These are phyloP conservation scores for Trypanosoma avium DNA, from an alignment of 208 protist genomes.

Conservation along the genomic window DNA sequence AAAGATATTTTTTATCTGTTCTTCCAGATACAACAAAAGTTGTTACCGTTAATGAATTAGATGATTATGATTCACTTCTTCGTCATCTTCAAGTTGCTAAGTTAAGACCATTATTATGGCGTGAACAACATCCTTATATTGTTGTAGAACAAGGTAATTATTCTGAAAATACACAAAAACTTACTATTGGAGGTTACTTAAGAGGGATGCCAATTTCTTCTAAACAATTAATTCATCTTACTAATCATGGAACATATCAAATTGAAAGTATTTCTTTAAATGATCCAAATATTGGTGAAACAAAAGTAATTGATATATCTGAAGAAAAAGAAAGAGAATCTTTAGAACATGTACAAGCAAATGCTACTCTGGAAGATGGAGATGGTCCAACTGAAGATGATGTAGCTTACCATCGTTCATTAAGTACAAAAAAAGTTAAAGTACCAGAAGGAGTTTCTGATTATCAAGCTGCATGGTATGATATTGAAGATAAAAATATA, in stretches of 20 bases:
- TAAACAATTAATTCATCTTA: constrained; percentile 81
- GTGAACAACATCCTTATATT: constrained; percentile 86
- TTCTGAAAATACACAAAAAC: constrained; percentile 38
- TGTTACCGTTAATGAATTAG: constrained; percentile 40
- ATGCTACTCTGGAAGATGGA: constrained; percentile 68
- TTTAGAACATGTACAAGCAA: constrained; percentile 75
- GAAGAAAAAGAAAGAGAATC: constrained; percentile 62
- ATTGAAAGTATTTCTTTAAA: constrained; percentile 48
- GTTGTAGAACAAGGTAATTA: constrained; percentile 59
- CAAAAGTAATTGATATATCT: constrained; percentile 47
- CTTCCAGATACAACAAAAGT: constrained; percentile 77
- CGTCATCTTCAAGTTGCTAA: constrained; percentile 76
- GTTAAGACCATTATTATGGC: constrained; percentile 69
- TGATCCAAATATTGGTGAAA: constrained; percentile 26
- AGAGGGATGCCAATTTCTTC: constrained; percentile 75
- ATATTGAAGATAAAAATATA: constrained; percentile 55
- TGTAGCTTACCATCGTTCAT: constrained; percentile 52
- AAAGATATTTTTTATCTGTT: constrained; percentile 84
- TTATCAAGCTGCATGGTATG: constrained; percentile 80
- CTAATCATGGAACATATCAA: constrained; percentile 89
- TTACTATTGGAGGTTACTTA: constrained; percentile 69
- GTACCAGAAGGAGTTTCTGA: constrained; percentile 69
- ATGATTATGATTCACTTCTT: constrained; percentile 46
- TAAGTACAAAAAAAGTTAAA: constrained; percentile 44
- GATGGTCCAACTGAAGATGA: constrained; percentile 73